Evolutionary conservation across 345 rosid genomes (phyloP), one percentile per base, ranked within the genome.

Genomic region (Firmiana major): DNA sequence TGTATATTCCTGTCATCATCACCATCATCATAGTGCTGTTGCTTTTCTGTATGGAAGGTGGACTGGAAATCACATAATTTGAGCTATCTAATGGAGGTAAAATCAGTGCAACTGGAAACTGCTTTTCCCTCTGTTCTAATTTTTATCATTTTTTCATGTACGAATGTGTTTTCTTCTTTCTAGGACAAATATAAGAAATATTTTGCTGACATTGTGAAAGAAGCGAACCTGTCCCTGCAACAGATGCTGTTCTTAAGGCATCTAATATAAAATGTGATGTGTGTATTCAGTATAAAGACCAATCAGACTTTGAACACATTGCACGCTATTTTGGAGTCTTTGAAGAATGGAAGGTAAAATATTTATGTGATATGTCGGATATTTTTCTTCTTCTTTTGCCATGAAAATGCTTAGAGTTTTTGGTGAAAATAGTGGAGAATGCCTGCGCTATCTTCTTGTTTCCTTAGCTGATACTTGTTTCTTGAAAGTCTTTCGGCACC

Each of bases 261-360:
- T 75, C 80, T 75, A 91, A 91, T 75, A 83, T 87, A 38, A 83
- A 79, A 71, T 90, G 90, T 55, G 98, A 94, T 79, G 93, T 94
- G 62, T 89, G 93, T 75, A 83, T 94, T 79, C 86, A 54, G 69
- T 97, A 97, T 84, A 78, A 75, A 71, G 91, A 94, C 78, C 94
- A 94, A 77, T 69, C 79, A 49, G 96, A 94, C 71, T 97, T 94
- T 84, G 93, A 90, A 83, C 83, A 34, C 78, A 86, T 94, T 74
- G 97, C 98, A 26, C 85, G 77, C 54, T 91, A 94, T 76, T 94
- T 97, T 86, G 99, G 99, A 69, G 82, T 97, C 71, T 97, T 97
- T 79, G 87, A 88, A 75, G 99, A 97, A 80, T 97, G 99, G 99
- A 97, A 97, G 97, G 98, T 92, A 84, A 75, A 62, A 11, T 34